Base-by-base conservation (phyloP, 1,284 basidiomycete species). In the Meripilus lineatus region DNA sequence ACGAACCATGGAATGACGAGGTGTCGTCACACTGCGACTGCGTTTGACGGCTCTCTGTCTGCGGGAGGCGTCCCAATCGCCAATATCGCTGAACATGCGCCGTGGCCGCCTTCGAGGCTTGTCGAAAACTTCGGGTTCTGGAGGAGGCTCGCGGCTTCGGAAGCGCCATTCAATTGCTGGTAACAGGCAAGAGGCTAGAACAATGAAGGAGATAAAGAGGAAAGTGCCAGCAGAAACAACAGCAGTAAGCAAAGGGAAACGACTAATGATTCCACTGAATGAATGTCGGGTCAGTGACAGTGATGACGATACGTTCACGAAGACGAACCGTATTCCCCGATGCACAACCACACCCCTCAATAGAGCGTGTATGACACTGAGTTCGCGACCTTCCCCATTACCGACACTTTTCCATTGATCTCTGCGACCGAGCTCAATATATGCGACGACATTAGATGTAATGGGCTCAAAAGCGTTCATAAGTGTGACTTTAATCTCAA, bases 331-430 rank as follows among this genome's bases (percentile, higher is more conserved):
- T 37, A 88, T 62, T 32, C 86, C 87, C 50, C 71, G 73, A 50
- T 79, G 80, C 28, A 74, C 71, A 23, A 84, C 73, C 15, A 66
- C 62, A 5, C 87, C 88, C 45, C 66, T 70, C 28, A 90, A 51
- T 20, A 67, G 70, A 15, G 84, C 82, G 22, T 75, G 68, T 20
- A 74, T 54, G 2, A 90, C 75, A 50, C 74, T 84, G 4, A 90
- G 55, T 59, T 90, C 86, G 42, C 80, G 78, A 14, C 77, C 83
- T 61, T 81, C 67, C 3, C 85, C 87, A 17, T 58, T 66, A 5
- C 84, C 84, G 10, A 89, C 45, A 32, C 65, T 72, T 58, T 63
- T 80, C 86, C 86, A 90, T 28, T 68, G 65, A 57, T 90, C 86
- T 15, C 62, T 68, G 26, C 86, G 76, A 2, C 86, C 86, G 32